These are phyloP conservation scores for Acanthamoeba triangularis DNA, from an alignment of 208 protist species.

Conservation along the genomic window DNA sequence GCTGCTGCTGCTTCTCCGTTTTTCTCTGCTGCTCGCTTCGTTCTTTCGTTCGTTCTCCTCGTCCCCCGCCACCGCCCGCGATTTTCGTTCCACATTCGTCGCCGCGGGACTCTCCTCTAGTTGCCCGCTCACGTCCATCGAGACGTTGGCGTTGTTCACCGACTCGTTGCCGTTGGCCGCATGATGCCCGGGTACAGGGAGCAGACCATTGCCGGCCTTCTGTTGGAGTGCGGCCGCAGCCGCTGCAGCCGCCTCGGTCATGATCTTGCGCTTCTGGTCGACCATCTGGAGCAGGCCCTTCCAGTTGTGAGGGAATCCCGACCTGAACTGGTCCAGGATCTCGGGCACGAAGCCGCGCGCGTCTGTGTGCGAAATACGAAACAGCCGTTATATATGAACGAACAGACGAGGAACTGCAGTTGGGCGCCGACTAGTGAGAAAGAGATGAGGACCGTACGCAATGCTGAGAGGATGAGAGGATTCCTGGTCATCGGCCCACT, in stretches of 20 bases:
- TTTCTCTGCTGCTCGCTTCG: background rate
- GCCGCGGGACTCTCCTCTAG: background rate
- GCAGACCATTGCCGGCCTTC: background rate
- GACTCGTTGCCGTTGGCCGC: background rate
- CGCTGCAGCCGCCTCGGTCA: background rate
- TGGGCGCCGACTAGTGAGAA: background rate
- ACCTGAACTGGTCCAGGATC: constrained; percentile 60
- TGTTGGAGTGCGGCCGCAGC: background rate
- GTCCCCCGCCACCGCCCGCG: background rate
- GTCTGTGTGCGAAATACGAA: background rate
- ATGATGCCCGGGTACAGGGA: background rate
- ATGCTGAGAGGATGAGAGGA: constrained; percentile 1
- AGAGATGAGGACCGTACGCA: background rate
- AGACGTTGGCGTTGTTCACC: background rate
- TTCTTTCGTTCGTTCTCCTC: background rate
- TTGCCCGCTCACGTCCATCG: background rate
- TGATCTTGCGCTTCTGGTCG: constrained; percentile 18
- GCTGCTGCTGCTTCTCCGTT: background rate
- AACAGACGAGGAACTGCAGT: background rate
- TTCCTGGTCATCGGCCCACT: constrained; percentile 47
- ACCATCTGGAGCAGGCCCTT: constrained; percentile 2
- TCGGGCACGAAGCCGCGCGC: constrained; percentile 37
- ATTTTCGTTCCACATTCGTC: background rate
- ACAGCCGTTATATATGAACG: background rate
- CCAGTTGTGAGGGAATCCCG: constrained; percentile 32